Conservation (phyloP, 768 basidiomycete genomes). For the Cystofilobasidium macerans region DNA sequence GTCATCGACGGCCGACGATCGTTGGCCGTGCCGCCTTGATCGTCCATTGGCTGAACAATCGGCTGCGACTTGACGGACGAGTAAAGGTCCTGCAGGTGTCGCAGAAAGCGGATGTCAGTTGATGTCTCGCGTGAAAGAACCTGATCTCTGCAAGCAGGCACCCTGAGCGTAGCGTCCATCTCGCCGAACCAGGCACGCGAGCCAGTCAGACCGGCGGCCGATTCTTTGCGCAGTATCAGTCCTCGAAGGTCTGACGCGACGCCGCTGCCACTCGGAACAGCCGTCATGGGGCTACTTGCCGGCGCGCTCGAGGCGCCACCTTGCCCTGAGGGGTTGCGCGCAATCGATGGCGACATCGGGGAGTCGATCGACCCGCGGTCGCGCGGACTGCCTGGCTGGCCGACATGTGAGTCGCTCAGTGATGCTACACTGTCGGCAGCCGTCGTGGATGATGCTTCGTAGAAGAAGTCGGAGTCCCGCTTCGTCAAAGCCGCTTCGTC, state of each 20-base stretch:
- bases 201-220: background rate
- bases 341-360: background rate
- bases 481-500: slow-evolving; percentile 46
- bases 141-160: slow-evolving; percentile 32
- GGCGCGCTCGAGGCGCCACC: background rate
- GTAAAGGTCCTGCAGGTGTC: slow-evolving; percentile 69
- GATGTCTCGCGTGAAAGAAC: background rate
- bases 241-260: no score
- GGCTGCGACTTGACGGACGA: slow-evolving; percentile 79
- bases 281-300: background rate
- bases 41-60: slow-evolving; percentile 67
- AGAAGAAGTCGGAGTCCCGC: slow-evolving; percentile 15
- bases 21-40: slow-evolving; percentile 33
- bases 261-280: no score
- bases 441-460: background rate
- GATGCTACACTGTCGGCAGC: background rate
- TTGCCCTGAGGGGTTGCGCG: background rate
- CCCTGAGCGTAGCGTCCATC: slow-evolving; percentile 77
- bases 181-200: slow-evolving; percentile 66
- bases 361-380: no score
- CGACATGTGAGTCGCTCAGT: background rate
- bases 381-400: no score
- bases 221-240: background rate
- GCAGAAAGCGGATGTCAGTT: background rate
- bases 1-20: background rate